Evolutionary conservation across 2,329 filamentous ascomycete genomes (phyloP).

Genomic region (Colletotrichum sp.): DNA sequence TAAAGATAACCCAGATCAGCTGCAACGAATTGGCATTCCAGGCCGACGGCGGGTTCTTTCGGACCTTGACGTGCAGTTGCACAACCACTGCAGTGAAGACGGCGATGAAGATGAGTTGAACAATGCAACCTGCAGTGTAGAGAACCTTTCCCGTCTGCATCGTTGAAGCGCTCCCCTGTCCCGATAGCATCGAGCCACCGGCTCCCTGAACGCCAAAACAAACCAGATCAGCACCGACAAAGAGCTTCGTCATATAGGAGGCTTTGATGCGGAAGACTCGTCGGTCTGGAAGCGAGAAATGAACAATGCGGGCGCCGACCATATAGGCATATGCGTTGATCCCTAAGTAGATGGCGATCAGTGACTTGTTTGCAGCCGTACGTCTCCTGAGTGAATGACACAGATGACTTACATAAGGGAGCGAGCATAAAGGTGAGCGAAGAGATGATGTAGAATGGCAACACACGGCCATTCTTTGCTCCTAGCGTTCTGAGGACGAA

Average conservation of each 20-base stretch:
- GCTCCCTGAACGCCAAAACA: background rate
- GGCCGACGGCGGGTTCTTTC: background rate
- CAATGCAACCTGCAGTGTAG: background rate
- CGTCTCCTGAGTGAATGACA: background rate
- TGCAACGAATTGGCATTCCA: background rate
- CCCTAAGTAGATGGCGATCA: background rate
- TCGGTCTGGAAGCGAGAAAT: background rate
- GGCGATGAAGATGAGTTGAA: background rate
- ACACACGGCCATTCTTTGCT: background rate
- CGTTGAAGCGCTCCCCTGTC: background rate
- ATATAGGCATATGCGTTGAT: background rate
- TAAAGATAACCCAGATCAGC: background rate
- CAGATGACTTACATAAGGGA: background rate
- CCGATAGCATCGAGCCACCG: background rate
- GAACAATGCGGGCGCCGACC: background rate
- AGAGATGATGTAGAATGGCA: background rate
- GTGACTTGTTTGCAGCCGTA: background rate
- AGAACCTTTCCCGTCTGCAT: background rate
- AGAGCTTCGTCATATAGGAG: background rate
- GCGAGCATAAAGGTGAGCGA: background rate
- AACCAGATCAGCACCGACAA: background rate
- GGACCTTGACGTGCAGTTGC: background rate
- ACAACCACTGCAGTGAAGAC: background rate
- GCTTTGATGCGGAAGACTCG: background rate
- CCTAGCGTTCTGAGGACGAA: background rate